A percentile compares a stretch with the other conserved stretches of the same genome.
Conservation (phyloP, 257 asterid genomes). For the Nicotiana benthamiana region DNA sequence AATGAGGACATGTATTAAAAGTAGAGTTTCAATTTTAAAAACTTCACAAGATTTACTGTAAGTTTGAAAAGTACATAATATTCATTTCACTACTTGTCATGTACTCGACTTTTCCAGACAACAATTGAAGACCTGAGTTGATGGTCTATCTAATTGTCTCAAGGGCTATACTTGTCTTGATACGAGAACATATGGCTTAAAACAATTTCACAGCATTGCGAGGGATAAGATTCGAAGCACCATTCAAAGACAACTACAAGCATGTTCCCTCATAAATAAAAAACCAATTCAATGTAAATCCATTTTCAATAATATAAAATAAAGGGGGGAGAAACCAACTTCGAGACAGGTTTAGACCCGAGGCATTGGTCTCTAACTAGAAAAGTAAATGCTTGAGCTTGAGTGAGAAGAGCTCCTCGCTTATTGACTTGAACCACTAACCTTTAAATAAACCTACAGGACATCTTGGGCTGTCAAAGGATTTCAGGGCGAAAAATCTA, state of each 20-base stretch:
- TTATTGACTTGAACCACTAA: too few species aligned
- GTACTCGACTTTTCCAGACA: conserved; percentile 5
- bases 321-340: not conserved
- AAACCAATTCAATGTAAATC: not conserved
- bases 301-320: not conserved
- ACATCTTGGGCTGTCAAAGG: too few species aligned
- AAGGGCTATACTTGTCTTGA: not conserved
- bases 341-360: not conserved
- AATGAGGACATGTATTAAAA: not conserved
- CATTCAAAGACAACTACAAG: not conserved
- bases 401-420: too few species aligned
- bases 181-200: not conserved
- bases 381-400: too few species aligned
- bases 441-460: too few species aligned
- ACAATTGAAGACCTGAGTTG: conserved; percentile 2
- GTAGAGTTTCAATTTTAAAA: not conserved
- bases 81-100: not conserved
- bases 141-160: not conserved
- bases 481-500: too few species aligned
- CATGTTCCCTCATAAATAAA: not conserved
- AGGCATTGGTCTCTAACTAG: too few species aligned
- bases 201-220: not conserved
- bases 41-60: not conserved
- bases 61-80: not conserved
- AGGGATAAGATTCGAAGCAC: not conserved